phyloP scores from a whole-genome alignment of 179 eudicot genomes.

The Beta corolliflora region DNA sequence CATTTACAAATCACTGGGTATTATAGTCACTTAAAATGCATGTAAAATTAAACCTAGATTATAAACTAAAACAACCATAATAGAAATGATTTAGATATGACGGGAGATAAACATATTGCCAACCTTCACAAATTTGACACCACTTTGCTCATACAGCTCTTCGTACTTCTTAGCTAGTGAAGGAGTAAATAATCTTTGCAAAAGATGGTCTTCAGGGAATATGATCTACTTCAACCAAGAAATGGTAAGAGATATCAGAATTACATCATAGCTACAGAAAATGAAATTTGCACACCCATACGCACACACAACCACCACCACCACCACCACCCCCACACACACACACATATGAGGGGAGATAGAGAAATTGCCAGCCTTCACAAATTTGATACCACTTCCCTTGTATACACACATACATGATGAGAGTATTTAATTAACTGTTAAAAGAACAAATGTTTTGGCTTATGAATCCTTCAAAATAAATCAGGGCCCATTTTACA shows the following conservation, averaged over 20 bases:
- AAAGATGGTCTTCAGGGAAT: slow-evolving; percentile 86
- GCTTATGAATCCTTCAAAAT: not conserved
- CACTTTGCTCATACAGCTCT: slow-evolving; percentile 68
- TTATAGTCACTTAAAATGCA: not conserved
- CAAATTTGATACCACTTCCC: no score
- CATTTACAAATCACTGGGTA: not conserved
- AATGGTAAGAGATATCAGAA: slow-evolving; percentile 12
- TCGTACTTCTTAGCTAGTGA: slow-evolving; percentile 86
- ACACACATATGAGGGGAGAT: no score
- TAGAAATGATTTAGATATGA: not conserved
- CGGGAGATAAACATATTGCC: not conserved
- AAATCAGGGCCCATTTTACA: not conserved
- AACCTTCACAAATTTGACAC: slow-evolving; percentile 91
- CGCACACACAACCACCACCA: no score
- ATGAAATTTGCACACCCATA: not conserved
- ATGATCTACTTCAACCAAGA: slow-evolving; percentile 49
- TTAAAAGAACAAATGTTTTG: not conserved
- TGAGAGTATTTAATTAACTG: not conserved
- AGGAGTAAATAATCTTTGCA: slow-evolving; percentile 86
- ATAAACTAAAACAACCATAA: not conserved
- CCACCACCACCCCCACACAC: no score
- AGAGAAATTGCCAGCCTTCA: no score
- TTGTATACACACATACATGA: not conserved
- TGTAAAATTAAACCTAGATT: not conserved
- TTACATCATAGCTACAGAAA: not conserved